Base-by-base conservation (phyloP, 805 yeast genomes). In the Suhomyces vadensis region DNA sequence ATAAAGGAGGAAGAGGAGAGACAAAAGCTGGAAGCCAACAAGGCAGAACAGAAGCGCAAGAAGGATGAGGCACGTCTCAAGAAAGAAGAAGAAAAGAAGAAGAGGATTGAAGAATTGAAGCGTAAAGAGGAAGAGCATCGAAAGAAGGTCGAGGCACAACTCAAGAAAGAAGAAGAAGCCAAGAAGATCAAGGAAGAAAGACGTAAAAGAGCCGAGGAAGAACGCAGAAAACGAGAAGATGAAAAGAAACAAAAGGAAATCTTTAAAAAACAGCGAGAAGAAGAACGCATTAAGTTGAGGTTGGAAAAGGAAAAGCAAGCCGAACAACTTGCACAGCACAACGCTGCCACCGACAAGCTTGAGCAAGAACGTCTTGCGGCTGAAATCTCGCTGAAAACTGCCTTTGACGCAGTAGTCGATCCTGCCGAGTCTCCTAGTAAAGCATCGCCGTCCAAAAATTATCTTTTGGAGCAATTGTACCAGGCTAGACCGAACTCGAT, bases 41-140 rank as follows among this genome's bases (percentile, higher is more conserved):
- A 60, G 27, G 67, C 65, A 1, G 74, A 69, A 29, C 75, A 71
- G 48, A 60, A 55, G 38, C 64, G 68, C 10, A 60, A 62, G 20
- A 70, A 67, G 47, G 76, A 71, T 38, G 74, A 68, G 45, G 53
- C 63, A 2, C 55, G 63, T 16, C 53, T 65, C 42, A 69, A 68
- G 50, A 66, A 67, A 42, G 75, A 71, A 44, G 82, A 77, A 51
- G 80, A 79, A 49, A 74, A 77, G 57, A 57, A 65, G 71, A 77
- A 61, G 63, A 53, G 65, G 13, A 61, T 69, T 38, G 74, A 69
- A 49, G 65, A 64, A 41, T 49, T 62, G 35, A 63, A 55, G 50
- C 57, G 63, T 25, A 61, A 60, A 38, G 70, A 65, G 47, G 63
- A 59, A 29, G 71, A 65, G 41, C 63, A 61, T 29, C 57, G 57